Conservation (phyloP, 306 rosid genomes). For the Casuarina glauca region DNA sequence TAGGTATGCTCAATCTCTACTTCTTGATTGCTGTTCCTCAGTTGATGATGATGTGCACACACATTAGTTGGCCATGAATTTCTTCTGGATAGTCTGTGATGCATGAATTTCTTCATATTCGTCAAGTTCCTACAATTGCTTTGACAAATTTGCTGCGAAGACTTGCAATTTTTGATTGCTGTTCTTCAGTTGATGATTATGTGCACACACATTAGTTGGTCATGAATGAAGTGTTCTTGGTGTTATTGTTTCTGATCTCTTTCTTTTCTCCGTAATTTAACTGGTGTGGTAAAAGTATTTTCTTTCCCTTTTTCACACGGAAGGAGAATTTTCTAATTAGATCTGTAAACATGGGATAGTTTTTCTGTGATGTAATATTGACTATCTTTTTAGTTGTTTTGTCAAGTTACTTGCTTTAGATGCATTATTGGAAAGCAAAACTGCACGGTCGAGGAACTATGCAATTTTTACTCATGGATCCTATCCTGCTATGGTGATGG, state of each 20-base stretch:
- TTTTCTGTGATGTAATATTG: constrained; percentile 1
- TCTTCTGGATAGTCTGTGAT: constrained; percentile 2
- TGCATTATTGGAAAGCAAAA: constrained; percentile 10
- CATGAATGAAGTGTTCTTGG: constrained; percentile 3
- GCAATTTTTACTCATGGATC: constrained; percentile 2
- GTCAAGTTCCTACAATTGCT: constrained; percentile 9
- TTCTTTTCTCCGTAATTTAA: neutral
- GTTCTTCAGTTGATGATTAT: constrained; percentile 16
- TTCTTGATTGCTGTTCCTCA: neutral
- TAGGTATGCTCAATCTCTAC: constrained; percentile 50
- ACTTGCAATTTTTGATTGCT: neutral
- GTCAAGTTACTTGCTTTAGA: constrained; percentile 9
- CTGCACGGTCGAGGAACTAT: constrained; percentile 5
- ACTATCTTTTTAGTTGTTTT: constrained; percentile 7
- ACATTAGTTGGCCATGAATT: no score
- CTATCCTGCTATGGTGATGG: constrained; percentile 13
- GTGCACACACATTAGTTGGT: neutral
- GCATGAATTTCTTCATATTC: neutral
- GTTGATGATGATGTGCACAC: no score
- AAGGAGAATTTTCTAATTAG: neutral
- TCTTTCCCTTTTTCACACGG: neutral
- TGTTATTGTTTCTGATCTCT: constrained; percentile 5
- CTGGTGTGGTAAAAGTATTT: neutral
- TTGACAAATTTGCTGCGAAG: constrained; percentile 16
- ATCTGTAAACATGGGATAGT: neutral